phyloP scores from a whole-genome alignment of 345 rosid genomes.

The Camelina sativa region DNA sequence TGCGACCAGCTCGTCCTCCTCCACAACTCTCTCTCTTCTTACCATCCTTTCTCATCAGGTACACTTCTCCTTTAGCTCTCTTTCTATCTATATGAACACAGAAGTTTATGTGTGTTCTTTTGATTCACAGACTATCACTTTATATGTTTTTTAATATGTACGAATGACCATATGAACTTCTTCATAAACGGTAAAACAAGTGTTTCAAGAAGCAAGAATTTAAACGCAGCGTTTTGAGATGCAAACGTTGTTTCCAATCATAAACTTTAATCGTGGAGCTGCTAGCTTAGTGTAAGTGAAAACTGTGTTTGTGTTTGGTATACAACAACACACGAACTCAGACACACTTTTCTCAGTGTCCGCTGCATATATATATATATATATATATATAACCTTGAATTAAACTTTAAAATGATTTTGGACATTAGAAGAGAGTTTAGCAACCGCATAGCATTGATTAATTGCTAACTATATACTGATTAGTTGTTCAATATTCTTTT shows the following conservation, averaged over 20 bases:
- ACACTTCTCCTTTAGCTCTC: constrained; percentile 7
- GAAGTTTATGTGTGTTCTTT: background rate
- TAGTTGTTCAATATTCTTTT: background rate
- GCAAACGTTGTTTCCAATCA: constrained; percentile 10
- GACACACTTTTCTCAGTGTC: constrained; percentile 5
- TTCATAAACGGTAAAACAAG: constrained; percentile 1
- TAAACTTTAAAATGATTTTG: background rate
- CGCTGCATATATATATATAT: background rate
- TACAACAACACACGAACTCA: background rate
- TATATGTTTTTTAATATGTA: background rate
- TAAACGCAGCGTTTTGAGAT: constrained; percentile 39
- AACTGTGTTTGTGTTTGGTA: constrained; percentile 27
- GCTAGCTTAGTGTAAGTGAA: background rate
- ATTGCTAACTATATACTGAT: background rate
- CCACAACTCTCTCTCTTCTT: constrained; percentile 55
- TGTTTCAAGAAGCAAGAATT: background rate
- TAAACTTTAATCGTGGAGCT: constrained; percentile 7
- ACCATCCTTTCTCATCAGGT: constrained; percentile 53
- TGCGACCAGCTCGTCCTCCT: constrained; percentile 64
- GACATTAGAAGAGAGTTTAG: background rate
- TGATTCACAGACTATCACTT: constrained; percentile 8
- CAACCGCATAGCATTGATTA: background rate
- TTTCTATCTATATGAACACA: background rate
- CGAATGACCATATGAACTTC: background rate
- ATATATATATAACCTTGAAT: background rate